These are phyloP conservation scores for Pachyrhizus erosus DNA, from an alignment of 306 rosid species.

Conservation along the genomic window DNA sequence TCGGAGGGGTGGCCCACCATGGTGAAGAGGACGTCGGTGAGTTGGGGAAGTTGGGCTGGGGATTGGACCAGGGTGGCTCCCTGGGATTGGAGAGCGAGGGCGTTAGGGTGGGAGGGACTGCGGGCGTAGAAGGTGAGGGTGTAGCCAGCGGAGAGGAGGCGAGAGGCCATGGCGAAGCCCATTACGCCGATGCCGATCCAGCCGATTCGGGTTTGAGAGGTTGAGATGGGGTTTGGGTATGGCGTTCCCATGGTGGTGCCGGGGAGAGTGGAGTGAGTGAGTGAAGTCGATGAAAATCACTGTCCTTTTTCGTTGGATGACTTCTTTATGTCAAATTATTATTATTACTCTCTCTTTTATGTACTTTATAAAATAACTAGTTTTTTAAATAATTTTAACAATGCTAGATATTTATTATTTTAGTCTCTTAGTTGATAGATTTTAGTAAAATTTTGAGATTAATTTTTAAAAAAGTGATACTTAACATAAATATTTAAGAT, in stretches of 20 bases:
- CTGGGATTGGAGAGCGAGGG: slow-evolving; percentile 58
- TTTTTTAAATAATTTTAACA: too few relatives aligned
- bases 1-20: slow-evolving; percentile 83
- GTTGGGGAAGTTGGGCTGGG: slow-evolving; percentile 56
- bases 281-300: too few relatives aligned
- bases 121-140: slow-evolving; percentile 80
- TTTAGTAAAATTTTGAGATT: too few relatives aligned
- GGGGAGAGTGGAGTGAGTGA: too few relatives aligned
- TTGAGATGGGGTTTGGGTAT: slow-evolving; percentile 62
- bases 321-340: too few relatives aligned
- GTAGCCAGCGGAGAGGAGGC: slow-evolving; percentile 78
- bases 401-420: too few relatives aligned
- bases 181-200: slow-evolving; percentile 88
- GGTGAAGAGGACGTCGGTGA: slow-evolving; percentile 67
- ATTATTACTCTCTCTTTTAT: too few relatives aligned
- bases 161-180: slow-evolving; percentile 90
- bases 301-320: too few relatives aligned
- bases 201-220: slow-evolving; percentile 66
- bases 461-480: too few relatives aligned
- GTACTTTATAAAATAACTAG: too few relatives aligned
- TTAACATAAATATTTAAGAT: too few relatives aligned
- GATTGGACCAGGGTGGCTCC: slow-evolving; percentile 62
- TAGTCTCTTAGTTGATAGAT: too few relatives aligned
- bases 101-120: slow-evolving; percentile 58
- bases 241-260: slow-evolving; percentile 37